Evolutionary conservation across 2,329 filamentous ascomycete species (phyloP).

Genomic region (Colletotrichum truncatum): DNA sequence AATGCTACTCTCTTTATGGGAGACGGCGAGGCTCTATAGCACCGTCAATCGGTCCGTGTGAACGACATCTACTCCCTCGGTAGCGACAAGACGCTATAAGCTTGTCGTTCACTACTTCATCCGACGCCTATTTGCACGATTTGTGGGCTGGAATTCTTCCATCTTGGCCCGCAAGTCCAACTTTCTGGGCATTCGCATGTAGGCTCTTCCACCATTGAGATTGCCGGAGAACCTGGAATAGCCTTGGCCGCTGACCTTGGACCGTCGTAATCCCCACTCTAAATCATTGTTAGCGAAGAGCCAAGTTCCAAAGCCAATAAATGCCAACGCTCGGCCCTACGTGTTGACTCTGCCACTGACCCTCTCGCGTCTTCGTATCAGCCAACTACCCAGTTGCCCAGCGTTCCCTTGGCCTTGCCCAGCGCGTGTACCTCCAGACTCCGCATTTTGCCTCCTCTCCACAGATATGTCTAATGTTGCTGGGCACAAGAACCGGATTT

Average conservation of each 20-base stretch:
- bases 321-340: slow-evolving; percentile 25
- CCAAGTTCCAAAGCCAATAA: slow-evolving; percentile 24
- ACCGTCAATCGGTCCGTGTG: too few species aligned
- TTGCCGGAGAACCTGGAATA: neutral
- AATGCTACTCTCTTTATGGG: too few species aligned
- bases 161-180: slow-evolving; percentile 1
- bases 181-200: neutral
- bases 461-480: too few species aligned
- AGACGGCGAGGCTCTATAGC: too few species aligned
- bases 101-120: too few species aligned
- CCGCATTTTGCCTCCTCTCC: neutral
- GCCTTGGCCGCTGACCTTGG: neutral
- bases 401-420: neutral
- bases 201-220: slow-evolving; percentile 16
- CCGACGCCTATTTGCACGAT: too few species aligned
- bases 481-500: neutral
- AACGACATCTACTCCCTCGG: too few species aligned
- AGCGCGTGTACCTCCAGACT: neutral
- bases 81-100: too few species aligned
- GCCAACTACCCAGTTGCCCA: slow-evolving; percentile 1
- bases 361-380: neutral
- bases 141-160: slow-evolving; percentile 5
- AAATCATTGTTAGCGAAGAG: neutral
- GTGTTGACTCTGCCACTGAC: neutral
- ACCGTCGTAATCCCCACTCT: neutral